Conservation (phyloP, 1,284 basidiomycete species). For the Coniophora puteana region DNA sequence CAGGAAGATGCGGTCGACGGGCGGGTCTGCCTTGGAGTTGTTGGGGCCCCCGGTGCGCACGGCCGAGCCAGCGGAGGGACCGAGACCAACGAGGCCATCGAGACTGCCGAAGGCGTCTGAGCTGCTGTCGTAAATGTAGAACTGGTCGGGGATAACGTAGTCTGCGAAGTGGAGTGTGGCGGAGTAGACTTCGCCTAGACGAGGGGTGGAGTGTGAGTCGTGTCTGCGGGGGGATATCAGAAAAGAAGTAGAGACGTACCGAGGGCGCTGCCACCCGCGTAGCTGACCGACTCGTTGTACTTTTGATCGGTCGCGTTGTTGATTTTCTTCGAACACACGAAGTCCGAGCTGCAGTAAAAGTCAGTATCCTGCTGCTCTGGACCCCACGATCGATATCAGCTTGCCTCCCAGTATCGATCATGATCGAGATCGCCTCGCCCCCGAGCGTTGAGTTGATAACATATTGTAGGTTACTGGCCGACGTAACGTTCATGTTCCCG, state of each 20-base stretch:
- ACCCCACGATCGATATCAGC: conserved; percentile 9
- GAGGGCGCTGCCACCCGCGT: conserved; percentile 22
- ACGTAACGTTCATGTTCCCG: no score
- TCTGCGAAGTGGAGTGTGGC: conserved; percentile 52
- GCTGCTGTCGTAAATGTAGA: conserved; percentile 55
- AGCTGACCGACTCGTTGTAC: conserved; percentile 14
- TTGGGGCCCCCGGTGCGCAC: conserved; percentile 10
- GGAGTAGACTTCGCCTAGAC: conserved; percentile 50
- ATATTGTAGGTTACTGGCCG: conserved; percentile 55
- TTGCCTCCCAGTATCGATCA: conserved; percentile 70
- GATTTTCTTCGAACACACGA: conserved; percentile 21
- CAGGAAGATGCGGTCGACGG: conserved; percentile 63
- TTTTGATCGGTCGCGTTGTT: conserved; percentile 15
- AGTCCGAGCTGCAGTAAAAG: conserved; percentile 19
- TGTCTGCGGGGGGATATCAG: background rate
- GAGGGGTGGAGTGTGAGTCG: background rate
- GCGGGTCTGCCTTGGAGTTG: conserved; percentile 41
- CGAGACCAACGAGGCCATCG: conserved; percentile 47
- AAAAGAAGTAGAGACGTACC: conserved; percentile 4
- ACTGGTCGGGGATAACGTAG: conserved; percentile 52
- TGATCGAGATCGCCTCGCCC: conserved; percentile 39
- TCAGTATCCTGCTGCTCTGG: background rate
- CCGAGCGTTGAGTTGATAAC: conserved; percentile 50
- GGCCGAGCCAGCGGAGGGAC: conserved; percentile 42
- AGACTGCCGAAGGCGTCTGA: conserved; percentile 17